Evolutionary conservation across 495 filamentous ascomycete genomes (phyloP).

Genomic region (Aspergillus carlsbadensis): DNA sequence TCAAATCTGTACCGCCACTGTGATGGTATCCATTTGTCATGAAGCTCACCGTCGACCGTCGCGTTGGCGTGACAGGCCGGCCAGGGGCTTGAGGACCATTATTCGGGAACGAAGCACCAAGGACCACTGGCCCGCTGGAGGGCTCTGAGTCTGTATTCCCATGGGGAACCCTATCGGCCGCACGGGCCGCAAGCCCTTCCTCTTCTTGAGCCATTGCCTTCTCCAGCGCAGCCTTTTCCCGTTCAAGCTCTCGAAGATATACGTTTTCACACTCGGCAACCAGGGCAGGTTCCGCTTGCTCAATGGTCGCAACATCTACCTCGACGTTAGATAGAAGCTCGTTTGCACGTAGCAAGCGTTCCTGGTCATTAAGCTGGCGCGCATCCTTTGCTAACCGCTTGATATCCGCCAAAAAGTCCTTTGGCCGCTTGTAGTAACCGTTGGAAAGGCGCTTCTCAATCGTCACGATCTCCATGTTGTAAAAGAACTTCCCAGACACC

Average conservation of each 20-base stretch:
- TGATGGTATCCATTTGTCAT: slow-evolving; percentile 50
- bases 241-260: slow-evolving; percentile 70
- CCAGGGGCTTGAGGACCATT: slow-evolving; percentile 29
- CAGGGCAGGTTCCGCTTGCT: slow-evolving; percentile 59
- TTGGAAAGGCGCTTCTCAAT: slow-evolving; percentile 94
- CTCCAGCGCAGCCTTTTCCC: slow-evolving; percentile 64
- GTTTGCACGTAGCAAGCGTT: slow-evolving; percentile 77
- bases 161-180: slow-evolving; percentile 42
- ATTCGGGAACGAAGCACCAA: slow-evolving; percentile 57
- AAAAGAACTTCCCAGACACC: slow-evolving; percentile 77
- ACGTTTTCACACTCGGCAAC: slow-evolving; percentile 70
- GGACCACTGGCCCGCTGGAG: slow-evolving; percentile 57
- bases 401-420: slow-evolving; percentile 85
- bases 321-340: slow-evolving; percentile 90
- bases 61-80: slow-evolving; percentile 53
- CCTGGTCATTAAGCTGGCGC: slow-evolving; percentile 68
- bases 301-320: slow-evolving; percentile 77
- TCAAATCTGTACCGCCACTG: slow-evolving; percentile 47
- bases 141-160: slow-evolving; percentile 41
- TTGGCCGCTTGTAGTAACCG: slow-evolving; percentile 87
- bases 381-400: slow-evolving; percentile 81
- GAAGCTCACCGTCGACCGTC: slow-evolving; percentile 47
- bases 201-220: slow-evolving; percentile 53
- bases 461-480: slow-evolving; percentile 89
- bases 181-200: slow-evolving; percentile 22